phyloP scores from a whole-genome alignment of 169 alveolate genomes.

The Cryptosporidium baileyi region DNA sequence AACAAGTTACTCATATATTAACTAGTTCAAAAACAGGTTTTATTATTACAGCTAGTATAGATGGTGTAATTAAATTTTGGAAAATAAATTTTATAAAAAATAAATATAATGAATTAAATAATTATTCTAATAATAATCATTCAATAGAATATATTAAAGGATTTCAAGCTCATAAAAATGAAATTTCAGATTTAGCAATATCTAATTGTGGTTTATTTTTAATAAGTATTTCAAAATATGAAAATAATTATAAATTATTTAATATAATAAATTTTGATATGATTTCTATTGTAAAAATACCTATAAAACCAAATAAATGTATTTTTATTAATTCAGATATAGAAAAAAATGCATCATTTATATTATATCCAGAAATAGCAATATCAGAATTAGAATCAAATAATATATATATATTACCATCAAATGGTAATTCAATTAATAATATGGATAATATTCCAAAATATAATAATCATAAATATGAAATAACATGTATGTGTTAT shows the following conservation, averaged over 20 bases:
- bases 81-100: slow-evolving; percentile 88
- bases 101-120: neutral
- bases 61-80: slow-evolving; percentile 98
- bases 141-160: slow-evolving; percentile 94
- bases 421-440: slow-evolving; percentile 43
- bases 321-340: neutral
- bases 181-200: slow-evolving; percentile 78
- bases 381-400: slow-evolving; percentile 76
- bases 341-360: neutral
- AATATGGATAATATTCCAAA: slow-evolving; percentile 57
- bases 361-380: slow-evolving; percentile 50
- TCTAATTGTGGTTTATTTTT: slow-evolving; percentile 76
- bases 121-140: neutral
- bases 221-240: slow-evolving; percentile 78
- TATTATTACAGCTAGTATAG: slow-evolving; percentile 92
- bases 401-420: slow-evolving; percentile 72
- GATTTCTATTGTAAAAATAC: slow-evolving; percentile 77
- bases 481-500: slow-evolving; percentile 75
- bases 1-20: slow-evolving; percentile 82
- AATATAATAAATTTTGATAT: slow-evolving; percentile 80
- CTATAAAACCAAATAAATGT: slow-evolving; percentile 23
- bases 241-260: slow-evolving; percentile 79
- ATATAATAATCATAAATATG: slow-evolving; percentile 73
- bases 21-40: slow-evolving; percentile 86
- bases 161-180: slow-evolving; percentile 92